Evolutionary conservation across 2,329 filamentous ascomycete genomes (phyloP).

Genomic region (Arthroderma uncinatum): DNA sequence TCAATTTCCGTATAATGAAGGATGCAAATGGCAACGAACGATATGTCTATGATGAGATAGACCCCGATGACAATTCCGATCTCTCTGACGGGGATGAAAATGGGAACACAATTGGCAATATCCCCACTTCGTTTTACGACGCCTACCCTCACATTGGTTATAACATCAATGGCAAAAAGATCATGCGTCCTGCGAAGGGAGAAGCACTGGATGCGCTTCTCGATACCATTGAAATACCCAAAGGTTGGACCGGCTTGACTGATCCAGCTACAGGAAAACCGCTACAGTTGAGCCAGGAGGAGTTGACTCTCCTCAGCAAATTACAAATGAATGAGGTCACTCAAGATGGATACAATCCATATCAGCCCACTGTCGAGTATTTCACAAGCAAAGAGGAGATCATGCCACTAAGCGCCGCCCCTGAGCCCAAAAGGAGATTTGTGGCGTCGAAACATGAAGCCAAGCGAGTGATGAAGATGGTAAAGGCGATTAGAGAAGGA

Average conservation of each 20-base stretch:
- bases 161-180: constrained; percentile 96
- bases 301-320: constrained; percentile 76
- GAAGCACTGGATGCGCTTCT: constrained; percentile 86
- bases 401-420: constrained; percentile 89
- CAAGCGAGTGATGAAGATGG: constrained; percentile 93
- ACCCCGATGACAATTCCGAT: constrained; percentile 92
- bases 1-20: constrained; percentile 36
- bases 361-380: constrained; percentile 88
- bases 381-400: constrained; percentile 83
- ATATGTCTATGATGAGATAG: constrained; percentile 88
- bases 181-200: constrained; percentile 88
- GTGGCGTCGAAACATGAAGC: constrained; percentile 94
- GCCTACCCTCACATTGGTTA: constrained; percentile 97
- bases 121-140: constrained; percentile 90
- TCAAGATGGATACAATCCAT: constrained; percentile 82
- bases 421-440: constrained; percentile 91
- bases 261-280: constrained; percentile 92
- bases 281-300: constrained; percentile 72
- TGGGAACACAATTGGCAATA: constrained; percentile 88
- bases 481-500: constrained; percentile 88
- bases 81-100: constrained; percentile 72
- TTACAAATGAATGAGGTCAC: constrained; percentile 82
- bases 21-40: constrained; percentile 85
- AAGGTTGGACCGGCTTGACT: constrained; percentile 93
- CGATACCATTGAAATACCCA: constrained; percentile 91